These are phyloP conservation scores for Leucosporidium scottii DNA, from an alignment of 768 basidiomycete genomes.

Conservation along the genomic window DNA sequence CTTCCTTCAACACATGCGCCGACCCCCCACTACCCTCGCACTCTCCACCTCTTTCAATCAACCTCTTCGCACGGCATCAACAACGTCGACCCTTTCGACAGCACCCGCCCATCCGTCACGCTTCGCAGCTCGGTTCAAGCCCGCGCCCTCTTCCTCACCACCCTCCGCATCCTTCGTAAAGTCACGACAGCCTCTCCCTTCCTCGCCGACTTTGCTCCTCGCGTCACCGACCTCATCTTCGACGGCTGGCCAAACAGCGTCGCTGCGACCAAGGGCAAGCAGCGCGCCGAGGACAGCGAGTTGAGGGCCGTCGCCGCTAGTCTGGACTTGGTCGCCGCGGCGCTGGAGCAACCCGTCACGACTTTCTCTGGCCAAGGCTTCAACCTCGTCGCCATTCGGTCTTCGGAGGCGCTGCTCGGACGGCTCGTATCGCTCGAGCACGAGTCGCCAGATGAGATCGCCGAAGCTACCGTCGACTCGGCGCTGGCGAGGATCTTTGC, in stretches of 20 bases:
- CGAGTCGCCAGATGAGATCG: neutral
- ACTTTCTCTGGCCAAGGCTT: neutral
- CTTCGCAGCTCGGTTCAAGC: conserved; percentile 9
- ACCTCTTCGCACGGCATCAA: neutral
- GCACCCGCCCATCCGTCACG: neutral
- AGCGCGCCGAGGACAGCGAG: neutral
- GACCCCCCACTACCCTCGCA: neutral
- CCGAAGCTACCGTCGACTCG: neutral
- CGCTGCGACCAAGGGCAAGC: conserved; percentile 9
- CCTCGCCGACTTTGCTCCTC: conserved; percentile 14
- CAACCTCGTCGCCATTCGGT: neutral
- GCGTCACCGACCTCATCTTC: conserved; percentile 11
- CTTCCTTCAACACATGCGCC: neutral
- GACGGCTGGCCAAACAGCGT: conserved; percentile 14
- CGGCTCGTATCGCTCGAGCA: neutral
- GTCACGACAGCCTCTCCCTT: neutral
- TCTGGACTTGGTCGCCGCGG: neutral
- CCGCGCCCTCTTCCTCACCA: conserved; percentile 4
- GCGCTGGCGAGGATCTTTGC: neutral
- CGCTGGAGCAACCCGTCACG: neutral
- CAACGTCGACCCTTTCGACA: neutral
- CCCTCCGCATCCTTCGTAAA: conserved; percentile 10
- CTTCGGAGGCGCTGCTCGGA: neutral
- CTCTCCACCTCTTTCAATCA: conserved; percentile 10
- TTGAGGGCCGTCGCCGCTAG: neutral